phyloP scores from a whole-genome alignment of 495 filamentous ascomycete genomes.

The Polyplosphaeria fusca region DNA sequence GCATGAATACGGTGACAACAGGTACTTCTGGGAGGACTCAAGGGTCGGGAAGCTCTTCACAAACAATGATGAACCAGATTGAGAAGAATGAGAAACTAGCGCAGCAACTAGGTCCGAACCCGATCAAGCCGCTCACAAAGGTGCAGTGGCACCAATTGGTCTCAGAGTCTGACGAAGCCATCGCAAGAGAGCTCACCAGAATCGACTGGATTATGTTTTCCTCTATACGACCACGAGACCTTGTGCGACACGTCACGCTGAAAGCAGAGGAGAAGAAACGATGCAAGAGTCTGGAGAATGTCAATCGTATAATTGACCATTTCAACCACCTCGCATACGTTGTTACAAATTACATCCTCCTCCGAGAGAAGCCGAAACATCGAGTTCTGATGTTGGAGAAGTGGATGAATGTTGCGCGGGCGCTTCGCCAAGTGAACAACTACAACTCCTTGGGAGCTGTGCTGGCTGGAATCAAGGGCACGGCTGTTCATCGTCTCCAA shows the following conservation, averaged over 20 bases:
- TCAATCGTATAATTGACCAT: conserved; percentile 89
- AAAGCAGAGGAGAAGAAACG: conserved; percentile 68
- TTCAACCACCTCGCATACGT: conserved; percentile 95
- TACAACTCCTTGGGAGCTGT: conserved; percentile 94
- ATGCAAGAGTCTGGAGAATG: conserved; percentile 74
- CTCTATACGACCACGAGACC: conserved; percentile 89
- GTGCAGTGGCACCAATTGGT: conserved; percentile 80
- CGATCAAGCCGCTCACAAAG: conserved; percentile 64
- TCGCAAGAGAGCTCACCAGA: conserved; percentile 87
- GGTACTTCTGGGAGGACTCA: conserved; percentile 22
- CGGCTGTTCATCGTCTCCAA: conserved; percentile 77
- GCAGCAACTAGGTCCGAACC: conserved; percentile 58
- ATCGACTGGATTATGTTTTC: conserved; percentile 98
- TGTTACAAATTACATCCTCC: conserved; percentile 85
- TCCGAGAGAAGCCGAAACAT: conserved; percentile 95
- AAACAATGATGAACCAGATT: conserved; percentile 57
- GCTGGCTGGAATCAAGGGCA: conserved; percentile 86
- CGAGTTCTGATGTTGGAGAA: conserved; percentile 86
- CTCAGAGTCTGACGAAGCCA: conserved; percentile 72
- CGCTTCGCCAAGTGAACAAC: conserved; percentile 88
- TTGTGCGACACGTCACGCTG: conserved; percentile 84
- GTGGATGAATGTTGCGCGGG: conserved; percentile 72
- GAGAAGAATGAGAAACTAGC: conserved; percentile 76
- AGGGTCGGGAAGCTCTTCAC: conserved; percentile 35
- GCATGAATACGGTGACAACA: conserved; percentile 31